Conservation (phyloP, 208 protist genomes). For the Endotrypanum monterogeii region DNA sequence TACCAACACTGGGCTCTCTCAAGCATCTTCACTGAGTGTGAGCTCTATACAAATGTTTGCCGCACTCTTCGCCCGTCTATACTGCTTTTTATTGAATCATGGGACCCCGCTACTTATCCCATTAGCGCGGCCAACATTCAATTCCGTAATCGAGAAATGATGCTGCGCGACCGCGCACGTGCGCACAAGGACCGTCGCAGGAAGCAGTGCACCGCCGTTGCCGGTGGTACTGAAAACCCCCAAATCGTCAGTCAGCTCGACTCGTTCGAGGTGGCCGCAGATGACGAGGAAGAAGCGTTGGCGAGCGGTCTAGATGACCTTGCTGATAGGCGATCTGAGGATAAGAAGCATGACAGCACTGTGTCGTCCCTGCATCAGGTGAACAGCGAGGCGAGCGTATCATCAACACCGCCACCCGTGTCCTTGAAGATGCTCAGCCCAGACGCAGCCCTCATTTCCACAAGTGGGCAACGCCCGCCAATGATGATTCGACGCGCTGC, state of each 20-base stretch:
- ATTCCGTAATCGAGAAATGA: conserved; percentile 31
- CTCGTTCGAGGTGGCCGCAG: conserved; percentile 8
- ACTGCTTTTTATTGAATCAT: conserved; percentile 67
- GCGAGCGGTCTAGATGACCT: conserved; percentile 7
- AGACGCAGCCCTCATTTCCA: conserved; percentile 26
- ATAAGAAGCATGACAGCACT: conserved; percentile 9
- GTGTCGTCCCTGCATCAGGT: conserved; percentile 3
- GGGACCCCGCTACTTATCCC: conserved; percentile 58
- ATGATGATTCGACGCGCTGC: conserved; percentile 27
- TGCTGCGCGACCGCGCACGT: conserved; percentile 17
- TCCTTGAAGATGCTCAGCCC: conserved; percentile 10
- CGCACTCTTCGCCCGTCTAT: conserved; percentile 50
- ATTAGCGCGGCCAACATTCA: conserved; percentile 46
- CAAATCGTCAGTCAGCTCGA: background rate
- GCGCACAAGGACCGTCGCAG: conserved; percentile 26
- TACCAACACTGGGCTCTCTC: conserved; percentile 83
- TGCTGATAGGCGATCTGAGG: background rate
- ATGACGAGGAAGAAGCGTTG: background rate
- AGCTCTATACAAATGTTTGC: conserved; percentile 66
- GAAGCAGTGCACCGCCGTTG: conserved; percentile 4
- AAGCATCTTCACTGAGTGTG: conserved; percentile 79
- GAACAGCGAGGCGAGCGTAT: conserved; percentile 6
- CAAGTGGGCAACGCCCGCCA: conserved; percentile 30
- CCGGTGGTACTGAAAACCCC: background rate
- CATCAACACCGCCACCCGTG: conserved; percentile 9